These are phyloP conservation scores for Priceomyces carsonii DNA, from an alignment of 805 yeast genomes.

Conservation along the genomic window DNA sequence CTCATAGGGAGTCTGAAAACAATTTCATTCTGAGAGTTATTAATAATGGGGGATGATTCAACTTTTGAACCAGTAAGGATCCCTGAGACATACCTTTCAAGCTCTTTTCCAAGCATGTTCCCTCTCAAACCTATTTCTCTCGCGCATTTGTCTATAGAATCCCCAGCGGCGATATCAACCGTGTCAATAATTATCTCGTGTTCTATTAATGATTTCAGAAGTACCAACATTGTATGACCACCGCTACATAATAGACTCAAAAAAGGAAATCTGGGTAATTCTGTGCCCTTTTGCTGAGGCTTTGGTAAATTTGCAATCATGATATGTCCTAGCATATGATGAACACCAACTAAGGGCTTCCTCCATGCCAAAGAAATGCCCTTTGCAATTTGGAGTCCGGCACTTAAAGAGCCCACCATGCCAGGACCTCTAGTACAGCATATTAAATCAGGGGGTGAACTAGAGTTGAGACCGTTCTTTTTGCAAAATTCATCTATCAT, in stretches of 20 bases:
- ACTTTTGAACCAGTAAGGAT: conserved; percentile 29
- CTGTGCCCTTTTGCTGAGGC: conserved; percentile 47
- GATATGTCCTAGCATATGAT: conserved; percentile 95
- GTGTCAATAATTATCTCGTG: conserved; percentile 79
- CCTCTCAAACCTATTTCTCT: conserved; percentile 80
- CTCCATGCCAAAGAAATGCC: conserved; percentile 81
- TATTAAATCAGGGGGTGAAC: conserved; percentile 62
- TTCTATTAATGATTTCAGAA: conserved; percentile 55
- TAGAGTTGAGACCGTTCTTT: conserved; percentile 28
- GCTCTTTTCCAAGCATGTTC: conserved; percentile 80
- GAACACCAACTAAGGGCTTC: conserved; percentile 82
- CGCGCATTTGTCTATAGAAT: conserved; percentile 90
- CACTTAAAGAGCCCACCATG: conserved; percentile 84
- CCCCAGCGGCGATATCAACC: conserved; percentile 89
- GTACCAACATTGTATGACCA: conserved; percentile 90
- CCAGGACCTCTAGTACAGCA: conserved; percentile 97
- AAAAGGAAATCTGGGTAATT: conserved; percentile 61
- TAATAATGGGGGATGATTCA: conserved; percentile 20
- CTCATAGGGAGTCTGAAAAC: conserved; percentile 32
- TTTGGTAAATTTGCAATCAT: conserved; percentile 46
- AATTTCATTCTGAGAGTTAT: conserved; percentile 23
- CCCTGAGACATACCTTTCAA: conserved; percentile 56
- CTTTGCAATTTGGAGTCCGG: conserved; percentile 81
- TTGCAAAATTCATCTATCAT: conserved; percentile 48
- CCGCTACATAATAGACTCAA: conserved; percentile 83